phyloP scores from a whole-genome alignment of 2,329 filamentous ascomycete genomes.

The Malbranchea zuffiana region DNA sequence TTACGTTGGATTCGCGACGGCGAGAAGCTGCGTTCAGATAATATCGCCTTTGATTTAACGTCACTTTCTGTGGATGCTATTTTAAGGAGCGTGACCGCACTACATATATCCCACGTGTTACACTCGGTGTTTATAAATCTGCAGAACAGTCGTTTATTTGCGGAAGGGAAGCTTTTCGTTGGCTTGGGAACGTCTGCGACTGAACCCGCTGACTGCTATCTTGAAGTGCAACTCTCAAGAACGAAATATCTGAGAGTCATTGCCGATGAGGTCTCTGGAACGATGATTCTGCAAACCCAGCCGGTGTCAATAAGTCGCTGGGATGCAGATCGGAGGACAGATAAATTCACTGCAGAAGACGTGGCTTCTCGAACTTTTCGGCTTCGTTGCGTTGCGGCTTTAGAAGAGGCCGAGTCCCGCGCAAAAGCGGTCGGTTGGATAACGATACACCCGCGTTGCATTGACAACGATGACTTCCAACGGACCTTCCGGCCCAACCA shows the following conservation, averaged over 20 bases:
- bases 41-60: slow-evolving; percentile 56
- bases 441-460: slow-evolving; percentile 25
- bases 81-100: slow-evolving; percentile 61
- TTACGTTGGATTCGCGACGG: slow-evolving; percentile 75
- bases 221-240: slow-evolving; percentile 61
- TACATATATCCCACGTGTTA: slow-evolving; percentile 63
- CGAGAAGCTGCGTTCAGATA: slow-evolving; percentile 58
- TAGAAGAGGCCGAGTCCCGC: slow-evolving; percentile 31
- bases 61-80: slow-evolving; percentile 63
- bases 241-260: slow-evolving; percentile 50
- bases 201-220: slow-evolving; percentile 55
- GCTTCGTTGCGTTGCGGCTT: slow-evolving; percentile 30
- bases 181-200: slow-evolving; percentile 46
- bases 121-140: slow-evolving; percentile 54
- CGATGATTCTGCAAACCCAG: slow-evolving; percentile 58
- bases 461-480: slow-evolving; percentile 38
- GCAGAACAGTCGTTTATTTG: slow-evolving; percentile 49
- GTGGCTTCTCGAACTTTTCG: slow-evolving; percentile 29
- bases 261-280: slow-evolving; percentile 70
- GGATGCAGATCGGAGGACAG: slow-evolving; percentile 55
- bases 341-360: slow-evolving; percentile 34
- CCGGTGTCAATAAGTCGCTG: slow-evolving; percentile 45
- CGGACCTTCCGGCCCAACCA: slow-evolving; percentile 54
- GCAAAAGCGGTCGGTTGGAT: slow-evolving; percentile 28
- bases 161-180: slow-evolving; percentile 48